Conservation (phyloP, 2,329 filamentous ascomycete species). For the Purpureocillium lavendulum region DNA sequence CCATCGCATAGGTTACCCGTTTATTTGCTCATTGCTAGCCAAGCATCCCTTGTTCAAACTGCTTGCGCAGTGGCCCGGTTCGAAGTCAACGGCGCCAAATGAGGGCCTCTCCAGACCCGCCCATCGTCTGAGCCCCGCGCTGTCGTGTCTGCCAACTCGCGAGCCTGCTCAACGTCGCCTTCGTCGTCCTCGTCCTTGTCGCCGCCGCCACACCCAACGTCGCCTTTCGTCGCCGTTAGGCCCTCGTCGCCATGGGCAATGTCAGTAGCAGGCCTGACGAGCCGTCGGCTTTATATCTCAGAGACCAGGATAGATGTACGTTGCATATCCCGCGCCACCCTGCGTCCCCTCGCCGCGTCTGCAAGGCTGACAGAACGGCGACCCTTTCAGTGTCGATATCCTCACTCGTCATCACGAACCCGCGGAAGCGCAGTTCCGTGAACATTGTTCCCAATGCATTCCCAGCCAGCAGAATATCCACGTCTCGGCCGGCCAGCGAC, state of each 20-base stretch:
- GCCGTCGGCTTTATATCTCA: conserved; percentile 69
- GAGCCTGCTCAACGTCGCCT: conserved; percentile 5
- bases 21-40: conserved; percentile 10
- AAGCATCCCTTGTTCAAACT: conserved; percentile 4
- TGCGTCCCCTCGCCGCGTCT: conserved; percentile 5
- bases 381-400: conserved; percentile 70
- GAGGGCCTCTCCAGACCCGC: conserved; percentile 12
- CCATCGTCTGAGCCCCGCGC: conserved; percentile 16
- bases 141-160: conserved; percentile 6
- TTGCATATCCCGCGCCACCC: conserved; percentile 15
- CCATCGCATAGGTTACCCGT: not conserved
- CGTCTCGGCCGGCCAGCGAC: conserved; percentile 65
- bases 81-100: conserved; percentile 9
- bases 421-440: conserved; percentile 67
- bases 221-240: conserved; percentile 7
- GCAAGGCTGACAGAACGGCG: conserved; percentile 9
- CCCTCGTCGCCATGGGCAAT: conserved; percentile 67
- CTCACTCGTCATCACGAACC: conserved; percentile 72
- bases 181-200: conserved; percentile 3
- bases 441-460: conserved; percentile 79
- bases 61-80: not conserved
- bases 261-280: conserved; percentile 86
- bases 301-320: conserved; percentile 87
- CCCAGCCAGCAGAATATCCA: conserved; percentile 70
- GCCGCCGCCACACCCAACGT: conserved; percentile 1